Percentiles rank a stretch among this genome's conserved stretches.
Evolutionary conservation across 139 green algal species (phyloP).

Genomic region (Tetradesmus obliquus): DNA sequence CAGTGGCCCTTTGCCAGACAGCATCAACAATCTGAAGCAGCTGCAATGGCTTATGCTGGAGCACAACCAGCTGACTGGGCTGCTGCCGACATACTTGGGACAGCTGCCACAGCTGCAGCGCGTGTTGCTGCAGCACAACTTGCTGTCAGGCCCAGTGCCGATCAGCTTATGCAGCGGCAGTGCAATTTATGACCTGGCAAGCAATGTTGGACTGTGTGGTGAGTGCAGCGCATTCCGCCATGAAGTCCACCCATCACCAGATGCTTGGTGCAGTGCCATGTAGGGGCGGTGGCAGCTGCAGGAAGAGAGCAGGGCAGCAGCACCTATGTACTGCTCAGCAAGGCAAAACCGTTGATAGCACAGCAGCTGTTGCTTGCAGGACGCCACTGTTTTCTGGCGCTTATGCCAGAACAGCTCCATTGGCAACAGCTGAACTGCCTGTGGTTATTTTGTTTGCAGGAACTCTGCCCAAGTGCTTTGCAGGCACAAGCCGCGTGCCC

Average conservation of each 20-base stretch:
- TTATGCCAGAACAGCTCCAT: too few species aligned
- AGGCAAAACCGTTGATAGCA: background rate
- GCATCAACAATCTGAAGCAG: background rate
- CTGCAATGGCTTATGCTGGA: conserved; percentile 48
- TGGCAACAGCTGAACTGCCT: background rate
- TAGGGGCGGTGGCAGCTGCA: background rate
- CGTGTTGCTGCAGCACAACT: conserved; percentile 35
- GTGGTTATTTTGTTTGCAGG: background rate
- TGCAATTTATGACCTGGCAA: conserved; percentile 20
- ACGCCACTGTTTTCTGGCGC: background rate
- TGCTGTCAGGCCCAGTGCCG: conserved; percentile 26
- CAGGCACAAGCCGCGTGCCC: background rate
- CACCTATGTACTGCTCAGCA: background rate
- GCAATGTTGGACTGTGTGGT: conserved; percentile 50
- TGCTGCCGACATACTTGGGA: conserved; percentile 15
- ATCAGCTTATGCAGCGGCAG: conserved; percentile 32
- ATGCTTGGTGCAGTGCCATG: background rate
- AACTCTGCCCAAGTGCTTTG: background rate
- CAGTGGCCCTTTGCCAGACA: conserved; percentile 41
- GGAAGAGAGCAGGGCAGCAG: background rate
- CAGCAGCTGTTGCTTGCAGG: background rate
- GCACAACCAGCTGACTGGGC: conserved; percentile 37
- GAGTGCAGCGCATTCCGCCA: conserved; percentile 5
- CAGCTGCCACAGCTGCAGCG: conserved; percentile 9
- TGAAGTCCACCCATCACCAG: background rate